Conservation (phyloP, 208 protist species). For the Strigomonas culicis region DNA sequence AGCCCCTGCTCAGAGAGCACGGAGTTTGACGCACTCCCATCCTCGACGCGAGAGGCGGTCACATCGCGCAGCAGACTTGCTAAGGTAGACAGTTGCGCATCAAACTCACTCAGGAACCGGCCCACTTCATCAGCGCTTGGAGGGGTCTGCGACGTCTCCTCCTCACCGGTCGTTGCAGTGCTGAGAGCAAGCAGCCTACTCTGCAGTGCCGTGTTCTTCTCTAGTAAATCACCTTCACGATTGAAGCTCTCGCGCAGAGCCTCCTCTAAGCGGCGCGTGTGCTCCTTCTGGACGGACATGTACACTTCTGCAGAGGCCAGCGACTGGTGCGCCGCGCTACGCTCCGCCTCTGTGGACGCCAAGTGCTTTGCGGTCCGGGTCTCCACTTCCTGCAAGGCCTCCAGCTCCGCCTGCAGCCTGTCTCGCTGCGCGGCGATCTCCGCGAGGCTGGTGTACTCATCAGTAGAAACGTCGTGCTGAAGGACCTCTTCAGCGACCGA, state of each 20-base stretch:
- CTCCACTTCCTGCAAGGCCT: conserved; percentile 22
- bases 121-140: no score
- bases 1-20: neutral
- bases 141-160: no score
- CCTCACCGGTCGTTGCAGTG: neutral
- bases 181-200: conserved; percentile 28
- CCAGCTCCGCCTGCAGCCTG: conserved; percentile 44
- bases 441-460: conserved; percentile 58
- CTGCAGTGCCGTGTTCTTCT: conserved; percentile 41
- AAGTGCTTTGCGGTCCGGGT: neutral
- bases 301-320: neutral
- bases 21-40: neutral
- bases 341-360: neutral
- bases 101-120: neutral
- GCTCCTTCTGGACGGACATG: neutral
- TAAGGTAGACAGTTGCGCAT: neutral
- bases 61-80: neutral
- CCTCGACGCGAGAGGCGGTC: neutral
- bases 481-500: conserved; percentile 61
- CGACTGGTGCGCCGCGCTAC: neutral
- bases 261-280: neutral
- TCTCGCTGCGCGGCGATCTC: conserved; percentile 69
- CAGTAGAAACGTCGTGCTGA: conserved; percentile 64
- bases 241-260: conserved; percentile 12
- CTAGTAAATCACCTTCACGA: conserved; percentile 37